Percentiles rank a stretch among this genome's conserved stretches.
phyloP scores from a whole-genome alignment of 805 yeast species.

The Saccharomyces eubayanus region DNA sequence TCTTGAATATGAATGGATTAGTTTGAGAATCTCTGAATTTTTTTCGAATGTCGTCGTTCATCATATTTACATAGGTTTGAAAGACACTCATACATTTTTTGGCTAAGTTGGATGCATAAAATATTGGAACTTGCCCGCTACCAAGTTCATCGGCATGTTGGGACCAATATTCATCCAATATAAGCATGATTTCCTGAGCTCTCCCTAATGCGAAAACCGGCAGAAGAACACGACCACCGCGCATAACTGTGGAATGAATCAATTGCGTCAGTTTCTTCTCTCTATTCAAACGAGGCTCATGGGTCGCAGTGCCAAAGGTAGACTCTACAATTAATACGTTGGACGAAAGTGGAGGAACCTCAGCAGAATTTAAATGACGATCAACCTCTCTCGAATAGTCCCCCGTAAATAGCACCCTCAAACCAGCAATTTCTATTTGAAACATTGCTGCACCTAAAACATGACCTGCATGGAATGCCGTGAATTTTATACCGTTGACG shows the following conservation, averaged over 20 bases:
- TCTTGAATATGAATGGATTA: slow-evolving; percentile 87
- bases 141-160: slow-evolving; percentile 69
- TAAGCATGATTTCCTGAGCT: slow-evolving; percentile 86
- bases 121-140: slow-evolving; percentile 56
- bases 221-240: slow-evolving; percentile 85
- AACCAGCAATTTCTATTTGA: slow-evolving; percentile 87
- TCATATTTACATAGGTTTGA: slow-evolving; percentile 92
- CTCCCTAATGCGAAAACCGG: slow-evolving; percentile 97
- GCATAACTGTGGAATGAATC: slow-evolving; percentile 72
- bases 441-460: slow-evolving; percentile 98
- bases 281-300: slow-evolving; percentile 80
- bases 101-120: slow-evolving; percentile 88
- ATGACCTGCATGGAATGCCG: slow-evolving; percentile 99
- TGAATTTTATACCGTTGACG: slow-evolving; percentile 87
- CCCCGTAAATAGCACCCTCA: slow-evolving; percentile 85
- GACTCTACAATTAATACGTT: slow-evolving; percentile 90
- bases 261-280: slow-evolving; percentile 73
- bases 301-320: slow-evolving; percentile 96
- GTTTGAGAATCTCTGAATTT: slow-evolving; percentile 68
- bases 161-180: slow-evolving; percentile 93
- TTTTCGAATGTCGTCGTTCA: slow-evolving; percentile 83
- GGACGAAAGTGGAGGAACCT: slow-evolving; percentile 79
- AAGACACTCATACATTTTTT: slow-evolving; percentile 95
- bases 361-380: slow-evolving; percentile 91
- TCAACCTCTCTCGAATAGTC: slow-evolving; percentile 95